Evolutionary conservation across 805 yeast species (phyloP).

Genomic region (Yarrowia sp.): DNA sequence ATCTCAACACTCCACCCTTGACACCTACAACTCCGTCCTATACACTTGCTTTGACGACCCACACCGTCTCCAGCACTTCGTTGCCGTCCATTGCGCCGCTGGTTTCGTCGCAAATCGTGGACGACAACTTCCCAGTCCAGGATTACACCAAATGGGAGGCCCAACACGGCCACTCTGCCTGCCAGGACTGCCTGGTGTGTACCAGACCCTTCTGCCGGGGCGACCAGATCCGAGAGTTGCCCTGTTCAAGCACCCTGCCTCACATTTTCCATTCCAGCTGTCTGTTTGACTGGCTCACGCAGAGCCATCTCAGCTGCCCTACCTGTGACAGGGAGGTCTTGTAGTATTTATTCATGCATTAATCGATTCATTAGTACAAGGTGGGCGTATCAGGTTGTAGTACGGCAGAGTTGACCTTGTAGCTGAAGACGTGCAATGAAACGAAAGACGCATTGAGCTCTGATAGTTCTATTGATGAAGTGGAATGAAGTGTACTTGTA

Average conservation of each 20-base stretch:
- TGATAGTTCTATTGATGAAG: too few species aligned
- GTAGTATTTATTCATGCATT: neutral
- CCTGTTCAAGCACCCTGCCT: conserved; percentile 3
- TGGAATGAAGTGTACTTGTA: too few species aligned
- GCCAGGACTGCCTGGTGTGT: conserved; percentile 16
- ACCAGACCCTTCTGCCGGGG: conserved; percentile 6
- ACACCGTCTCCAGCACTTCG: conserved; percentile 8
- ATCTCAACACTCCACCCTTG: conserved; percentile 9
- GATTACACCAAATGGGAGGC: conserved; percentile 18
- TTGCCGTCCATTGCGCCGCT: conserved; percentile 12
- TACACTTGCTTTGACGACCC: conserved; percentile 3
- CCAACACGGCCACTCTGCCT: neutral
- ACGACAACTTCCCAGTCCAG: conserved; percentile 23
- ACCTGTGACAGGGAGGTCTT: neutral
- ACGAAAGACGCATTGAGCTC: too few species aligned
- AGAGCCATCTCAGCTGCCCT: conserved; percentile 8
- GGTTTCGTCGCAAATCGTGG: conserved; percentile 18
- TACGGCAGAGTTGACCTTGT: too few species aligned
- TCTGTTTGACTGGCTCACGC: conserved; percentile 11
- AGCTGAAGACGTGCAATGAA: too few species aligned
- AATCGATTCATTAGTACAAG: too few species aligned
- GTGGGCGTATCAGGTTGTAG: too few species aligned
- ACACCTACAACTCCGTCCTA: neutral
- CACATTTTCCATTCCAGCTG: conserved; percentile 13
- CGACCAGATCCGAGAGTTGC: conserved; percentile 22